These are phyloP conservation scores for Antrodiella citrinella DNA, from an alignment of 768 basidiomycete genomes.

Conservation along the genomic window DNA sequence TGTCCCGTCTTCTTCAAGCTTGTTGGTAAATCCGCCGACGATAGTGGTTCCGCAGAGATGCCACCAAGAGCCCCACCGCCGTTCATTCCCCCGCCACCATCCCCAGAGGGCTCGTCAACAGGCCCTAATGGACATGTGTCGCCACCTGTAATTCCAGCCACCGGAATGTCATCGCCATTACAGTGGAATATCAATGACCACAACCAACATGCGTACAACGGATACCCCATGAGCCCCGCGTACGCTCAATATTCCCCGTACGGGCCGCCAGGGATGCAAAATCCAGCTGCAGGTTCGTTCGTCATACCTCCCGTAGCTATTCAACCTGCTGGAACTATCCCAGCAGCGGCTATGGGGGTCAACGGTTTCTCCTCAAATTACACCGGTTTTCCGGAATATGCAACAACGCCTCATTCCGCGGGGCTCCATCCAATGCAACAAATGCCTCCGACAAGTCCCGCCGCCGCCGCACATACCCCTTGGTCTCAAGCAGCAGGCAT, in stretches of 20 bases:
- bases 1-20: too few species aligned
- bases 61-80: background rate
- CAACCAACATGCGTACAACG: background rate
- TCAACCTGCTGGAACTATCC: constrained; percentile 12
- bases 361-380: constrained; percentile 17
- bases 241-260: background rate
- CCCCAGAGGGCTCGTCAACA: background rate
- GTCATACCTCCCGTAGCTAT: constrained; percentile 23
- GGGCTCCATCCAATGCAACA: background rate
- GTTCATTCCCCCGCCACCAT: background rate
- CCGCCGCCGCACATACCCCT: constrained; percentile 10
- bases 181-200: background rate
- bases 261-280: background rate
- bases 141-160: background rate
- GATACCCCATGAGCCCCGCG: background rate
- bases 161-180: background rate
- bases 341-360: constrained; percentile 9
- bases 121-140: too few species aligned
- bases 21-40: background rate
- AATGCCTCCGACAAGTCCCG: background rate
- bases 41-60: background rate
- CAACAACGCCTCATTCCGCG: background rate
- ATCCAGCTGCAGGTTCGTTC: constrained; percentile 23
- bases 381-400: background rate
- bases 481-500: constrained; percentile 4